Percentiles rank a stretch among this genome's conserved stretches.
Evolutionary conservation across 208 protist genomes (phyloP).

Genomic region (Porcisia deanei): DNA sequence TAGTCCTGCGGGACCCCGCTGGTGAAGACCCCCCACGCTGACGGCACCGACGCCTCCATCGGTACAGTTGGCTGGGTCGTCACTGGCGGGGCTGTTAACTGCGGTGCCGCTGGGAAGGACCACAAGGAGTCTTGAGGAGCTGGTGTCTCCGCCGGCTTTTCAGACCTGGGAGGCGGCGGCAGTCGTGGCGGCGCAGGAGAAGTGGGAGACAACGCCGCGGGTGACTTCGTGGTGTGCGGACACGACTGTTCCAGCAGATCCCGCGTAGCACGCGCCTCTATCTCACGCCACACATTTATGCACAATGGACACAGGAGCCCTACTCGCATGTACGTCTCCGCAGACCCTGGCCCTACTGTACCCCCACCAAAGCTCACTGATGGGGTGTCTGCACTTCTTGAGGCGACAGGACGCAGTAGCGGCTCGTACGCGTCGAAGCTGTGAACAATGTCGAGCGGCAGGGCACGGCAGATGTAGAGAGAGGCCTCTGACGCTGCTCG

Average conservation of each 20-base stretch:
- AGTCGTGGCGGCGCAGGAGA: background rate
- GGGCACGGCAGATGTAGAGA: constrained; percentile 33
- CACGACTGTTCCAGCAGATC: background rate
- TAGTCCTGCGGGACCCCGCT: constrained; percentile 43
- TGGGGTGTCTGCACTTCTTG: background rate
- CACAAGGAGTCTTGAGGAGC: background rate
- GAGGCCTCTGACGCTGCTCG: constrained; percentile 22
- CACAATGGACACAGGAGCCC: constrained; percentile 41
- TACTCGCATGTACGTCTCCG: constrained; percentile 29
- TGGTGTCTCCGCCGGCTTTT: background rate
- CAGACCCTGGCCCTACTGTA: background rate
- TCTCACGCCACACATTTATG: constrained; percentile 35
- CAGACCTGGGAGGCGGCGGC: background rate
- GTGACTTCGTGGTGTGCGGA: background rate
- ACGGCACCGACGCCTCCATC: background rate
- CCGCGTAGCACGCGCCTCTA: constrained; percentile 18
- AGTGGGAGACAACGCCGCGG: background rate
- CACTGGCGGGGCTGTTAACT: background rate
- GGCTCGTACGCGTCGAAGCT: constrained; percentile 69
- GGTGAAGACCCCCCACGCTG: constrained; percentile 32
- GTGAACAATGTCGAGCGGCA: constrained; percentile 72
- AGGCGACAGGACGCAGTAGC: constrained; percentile 30
- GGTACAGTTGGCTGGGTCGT: background rate
- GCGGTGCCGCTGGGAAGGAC: background rate
- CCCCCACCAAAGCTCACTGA: background rate